Percentiles rank a stretch among this genome's conserved stretches.
These are phyloP conservation scores for Peronospora tabacina DNA, from an alignment of 352 stramenopile species.

Conservation along the genomic window DNA sequence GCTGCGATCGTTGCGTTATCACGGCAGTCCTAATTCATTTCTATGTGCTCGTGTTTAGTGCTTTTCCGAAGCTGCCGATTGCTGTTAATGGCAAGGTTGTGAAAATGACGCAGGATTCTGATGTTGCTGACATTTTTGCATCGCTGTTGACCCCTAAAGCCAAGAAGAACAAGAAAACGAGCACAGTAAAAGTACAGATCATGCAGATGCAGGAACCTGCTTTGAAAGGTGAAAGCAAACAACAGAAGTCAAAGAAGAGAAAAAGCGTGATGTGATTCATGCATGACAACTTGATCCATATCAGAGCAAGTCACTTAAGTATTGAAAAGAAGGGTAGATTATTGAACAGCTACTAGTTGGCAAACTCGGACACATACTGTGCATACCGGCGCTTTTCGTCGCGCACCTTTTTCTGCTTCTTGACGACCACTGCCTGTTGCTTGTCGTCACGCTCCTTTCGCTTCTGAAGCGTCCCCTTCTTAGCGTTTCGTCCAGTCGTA, in stretches of 20 bases:
- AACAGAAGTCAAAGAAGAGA: conserved; percentile 43
- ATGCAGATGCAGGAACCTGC: conserved; percentile 15
- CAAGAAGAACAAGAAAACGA: conserved; percentile 33
- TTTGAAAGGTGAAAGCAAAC: conserved; percentile 29
- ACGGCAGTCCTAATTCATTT: conserved; percentile 2
- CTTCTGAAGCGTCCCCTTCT: conserved; percentile 77
- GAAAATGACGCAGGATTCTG: conserved; percentile 37
- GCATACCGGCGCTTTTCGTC: conserved; percentile 57
- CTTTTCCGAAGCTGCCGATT: conserved; percentile 50
- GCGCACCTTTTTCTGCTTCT: conserved; percentile 55
- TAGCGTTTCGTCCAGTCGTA: conserved; percentile 62
- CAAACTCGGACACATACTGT: conserved; percentile 75
- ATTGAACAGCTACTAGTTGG: conserved; percentile 29
- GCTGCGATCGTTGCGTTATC: not conserved
- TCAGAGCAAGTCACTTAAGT: conserved; percentile 16
- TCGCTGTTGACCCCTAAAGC: conserved; percentile 35
- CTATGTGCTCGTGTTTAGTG: conserved; percentile 22
- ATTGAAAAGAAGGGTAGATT: conserved; percentile 2
- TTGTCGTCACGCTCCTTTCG: conserved; percentile 77
- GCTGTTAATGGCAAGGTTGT: conserved; percentile 39
- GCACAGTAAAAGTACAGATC: not conserved
- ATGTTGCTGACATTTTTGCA: conserved; percentile 37
- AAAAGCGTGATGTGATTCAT: conserved; percentile 24
- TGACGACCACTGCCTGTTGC: conserved; percentile 37
- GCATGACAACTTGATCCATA: conserved; percentile 21